Conservation (phyloP, 345 rosid species). For the Lagerstroemia speciosa region DNA sequence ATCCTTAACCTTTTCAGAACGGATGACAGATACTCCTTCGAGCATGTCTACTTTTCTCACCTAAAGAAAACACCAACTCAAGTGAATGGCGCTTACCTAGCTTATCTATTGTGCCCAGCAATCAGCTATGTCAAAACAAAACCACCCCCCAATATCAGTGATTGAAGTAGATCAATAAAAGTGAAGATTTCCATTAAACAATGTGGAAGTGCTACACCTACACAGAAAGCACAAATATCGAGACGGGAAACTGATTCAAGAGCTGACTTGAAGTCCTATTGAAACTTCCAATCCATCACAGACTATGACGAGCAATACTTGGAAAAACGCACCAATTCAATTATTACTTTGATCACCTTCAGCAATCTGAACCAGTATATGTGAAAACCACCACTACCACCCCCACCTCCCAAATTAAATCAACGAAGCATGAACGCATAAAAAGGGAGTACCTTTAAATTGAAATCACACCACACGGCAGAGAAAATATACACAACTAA, state of each 20-base stretch:
- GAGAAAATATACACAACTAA: no score
- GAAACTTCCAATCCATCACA: background rate
- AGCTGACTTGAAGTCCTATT: background rate
- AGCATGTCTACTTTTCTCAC: constrained; percentile 40
- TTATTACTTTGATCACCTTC: no score
- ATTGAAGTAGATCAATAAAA: no score
- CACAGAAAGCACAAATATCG: no score
- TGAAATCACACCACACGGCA: no score
- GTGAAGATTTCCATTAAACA: background rate
- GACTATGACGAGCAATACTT: background rate
- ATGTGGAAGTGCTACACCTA: no score
- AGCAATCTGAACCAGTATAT: no score
- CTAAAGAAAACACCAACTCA: constrained; percentile 6
- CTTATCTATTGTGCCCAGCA: background rate
- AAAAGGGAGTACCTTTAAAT: no score
- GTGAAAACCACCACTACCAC: no score
- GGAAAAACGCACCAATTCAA: background rate
- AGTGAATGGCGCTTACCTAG: background rate
- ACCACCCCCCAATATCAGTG: no score
- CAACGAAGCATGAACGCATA: no score
- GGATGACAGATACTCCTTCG: constrained; percentile 22
- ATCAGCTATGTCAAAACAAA: background rate
- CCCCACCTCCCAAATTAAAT: no score
- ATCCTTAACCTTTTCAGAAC: constrained; percentile 36
- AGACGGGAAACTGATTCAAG: background rate